Base-by-base conservation (phyloP, 2,329 filamentous ascomycete genomes). In the Fusarium pilosicola region DNA sequence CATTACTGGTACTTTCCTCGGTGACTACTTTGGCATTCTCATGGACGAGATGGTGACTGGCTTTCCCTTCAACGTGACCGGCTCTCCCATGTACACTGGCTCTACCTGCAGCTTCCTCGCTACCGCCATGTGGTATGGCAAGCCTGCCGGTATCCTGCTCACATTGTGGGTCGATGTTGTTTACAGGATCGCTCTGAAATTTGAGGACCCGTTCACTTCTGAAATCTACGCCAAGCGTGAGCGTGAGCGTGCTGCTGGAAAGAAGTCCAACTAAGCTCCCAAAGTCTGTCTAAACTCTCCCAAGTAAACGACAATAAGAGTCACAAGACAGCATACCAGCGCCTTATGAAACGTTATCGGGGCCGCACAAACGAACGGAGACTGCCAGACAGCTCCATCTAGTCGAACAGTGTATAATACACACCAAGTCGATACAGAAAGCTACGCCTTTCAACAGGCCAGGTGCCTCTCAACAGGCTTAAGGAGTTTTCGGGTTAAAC, bases 21-120 rank as follows among this genome's bases (percentile, higher is more conserved):
- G 96, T 77, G 96, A 99, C 86, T 99, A 99, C 87, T 99, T 98
- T 81, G 96, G 96, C 77, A 98, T 98, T 82, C 88, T 99, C 75
- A 97, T 98, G 95, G 96, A 98, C 81, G 86, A 92, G 76, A 96
- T 96, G 79, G 95, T 99, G 59, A 97, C 95, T 18, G 93, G 94
- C 20, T 99, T 99, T 81, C 96, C 96, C 6, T 99, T 99, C 88
- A 98, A 93, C 83, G 88, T 98, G 70, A 95, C 92, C 62, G 90
- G 91, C 74, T 93, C 94, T 59, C 96, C 96, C 71, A 99, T 99
- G 96, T 99, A 99, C 87, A 93, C 95, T 85, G 96, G 96, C 66
- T 94, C 92, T 71, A 96, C 96, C 30, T 88, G 97, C 88, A 96
- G 93, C 84, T 99, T 99, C 84, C 84, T 98, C 65, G 96, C 94